phyloP scores from a whole-genome alignment of 805 yeast species.

The Tetrapisispora phaffii region DNA sequence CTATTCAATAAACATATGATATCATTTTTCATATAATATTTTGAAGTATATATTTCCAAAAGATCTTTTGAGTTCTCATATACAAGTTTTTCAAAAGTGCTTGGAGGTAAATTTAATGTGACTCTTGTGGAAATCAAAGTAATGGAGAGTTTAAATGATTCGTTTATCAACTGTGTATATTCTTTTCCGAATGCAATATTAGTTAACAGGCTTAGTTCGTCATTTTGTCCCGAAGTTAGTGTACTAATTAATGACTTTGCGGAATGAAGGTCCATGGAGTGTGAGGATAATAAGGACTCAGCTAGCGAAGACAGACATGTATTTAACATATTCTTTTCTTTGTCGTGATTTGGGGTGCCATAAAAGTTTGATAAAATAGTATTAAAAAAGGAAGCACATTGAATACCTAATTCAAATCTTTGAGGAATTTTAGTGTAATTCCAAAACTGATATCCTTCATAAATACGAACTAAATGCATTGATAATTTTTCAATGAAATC shows the following conservation, averaged over 20 bases:
- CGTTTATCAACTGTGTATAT: constrained; percentile 34
- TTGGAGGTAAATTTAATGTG: constrained; percentile 39
- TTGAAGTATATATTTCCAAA: constrained; percentile 42
- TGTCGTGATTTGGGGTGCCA: constrained; percentile 24
- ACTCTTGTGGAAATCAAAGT: constrained; percentile 50
- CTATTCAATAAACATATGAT: constrained; percentile 49
- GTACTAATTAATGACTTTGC: constrained; percentile 16
- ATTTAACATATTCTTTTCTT: neutral
- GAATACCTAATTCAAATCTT: constrained; percentile 50
- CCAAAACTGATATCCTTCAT: constrained; percentile 69
- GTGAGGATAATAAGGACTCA: constrained; percentile 45
- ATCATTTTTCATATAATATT: constrained; percentile 37
- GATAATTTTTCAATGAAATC: constrained; percentile 47
- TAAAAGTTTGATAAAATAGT: constrained; percentile 45
- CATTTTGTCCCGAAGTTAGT: constrained; percentile 10
- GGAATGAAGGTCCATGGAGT: constrained; percentile 40
- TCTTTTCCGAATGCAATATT: constrained; percentile 10
- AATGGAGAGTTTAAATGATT: constrained; percentile 47
- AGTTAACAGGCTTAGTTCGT: constrained; percentile 28
- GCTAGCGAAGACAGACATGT: constrained; percentile 30
- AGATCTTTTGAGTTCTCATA: constrained; percentile 48
- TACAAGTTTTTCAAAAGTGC: constrained; percentile 54
- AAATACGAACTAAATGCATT: constrained; percentile 51
- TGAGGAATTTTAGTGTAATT: constrained; percentile 48
- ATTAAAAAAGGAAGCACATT: constrained; percentile 44